Conservation (phyloP, 768 basidiomycete genomes). For the Lactarius indigo region DNA sequence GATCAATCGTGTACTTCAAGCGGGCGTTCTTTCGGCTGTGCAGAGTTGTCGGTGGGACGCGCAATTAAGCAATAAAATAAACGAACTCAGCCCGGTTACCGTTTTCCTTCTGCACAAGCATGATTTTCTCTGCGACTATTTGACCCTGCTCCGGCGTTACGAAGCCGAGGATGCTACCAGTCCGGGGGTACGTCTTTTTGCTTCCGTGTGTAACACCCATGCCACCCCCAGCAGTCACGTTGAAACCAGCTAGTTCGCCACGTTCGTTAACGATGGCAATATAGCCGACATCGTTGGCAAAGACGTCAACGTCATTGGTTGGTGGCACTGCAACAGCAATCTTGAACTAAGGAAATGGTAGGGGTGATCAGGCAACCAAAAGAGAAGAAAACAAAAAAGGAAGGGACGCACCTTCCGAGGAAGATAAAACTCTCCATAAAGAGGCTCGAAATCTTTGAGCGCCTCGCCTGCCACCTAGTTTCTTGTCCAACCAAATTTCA, state of each 20-base stretch:
- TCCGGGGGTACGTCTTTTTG: slow-evolving; percentile 97
- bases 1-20: slow-evolving; percentile 95
- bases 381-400: slow-evolving; percentile 10
- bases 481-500: slow-evolving; percentile 99
- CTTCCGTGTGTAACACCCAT: slow-evolving; percentile 99
- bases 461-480: slow-evolving; percentile 92
- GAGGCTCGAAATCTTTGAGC: slow-evolving; percentile 88
- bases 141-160: slow-evolving; percentile 84
- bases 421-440: slow-evolving; percentile 97
- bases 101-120: slow-evolving; percentile 92
- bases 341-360: slow-evolving; percentile 68
- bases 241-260: slow-evolving; percentile 86
- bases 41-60: not conserved
- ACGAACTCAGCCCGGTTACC: slow-evolving; percentile 91
- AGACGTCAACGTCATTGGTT: slow-evolving; percentile 94
- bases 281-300: slow-evolving; percentile 94
- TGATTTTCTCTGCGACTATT: slow-evolving; percentile 85
- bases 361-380: slow-evolving; percentile 18
- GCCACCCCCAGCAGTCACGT: slow-evolving; percentile 90
- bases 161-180: slow-evolving; percentile 87
- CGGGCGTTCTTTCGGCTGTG: slow-evolving; percentile 67
- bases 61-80: not conserved
- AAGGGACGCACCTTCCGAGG: slow-evolving; percentile 72
- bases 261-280: slow-evolving; percentile 82
- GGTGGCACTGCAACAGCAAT: slow-evolving; percentile 95